Percentiles rank a stretch among this genome's conserved stretches.
These are phyloP conservation scores for Populus deltoides DNA, from an alignment of 345 rosid genomes.

Conservation along the genomic window DNA sequence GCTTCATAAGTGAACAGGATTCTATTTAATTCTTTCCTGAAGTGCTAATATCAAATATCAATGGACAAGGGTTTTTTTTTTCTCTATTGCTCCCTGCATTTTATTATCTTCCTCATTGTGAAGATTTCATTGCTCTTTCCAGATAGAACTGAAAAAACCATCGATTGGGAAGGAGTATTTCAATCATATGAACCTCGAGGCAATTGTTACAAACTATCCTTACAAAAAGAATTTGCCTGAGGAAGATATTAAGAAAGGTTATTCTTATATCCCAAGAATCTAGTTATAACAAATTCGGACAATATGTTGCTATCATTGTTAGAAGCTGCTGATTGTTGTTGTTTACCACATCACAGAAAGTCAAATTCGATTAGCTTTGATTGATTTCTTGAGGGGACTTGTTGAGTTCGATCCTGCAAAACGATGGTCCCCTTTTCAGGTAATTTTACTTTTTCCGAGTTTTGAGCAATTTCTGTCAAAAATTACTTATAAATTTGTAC, in stretches of 20 bases:
- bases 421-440: slow-evolving; percentile 99
- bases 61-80: neutral
- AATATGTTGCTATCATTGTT: slow-evolving; percentile 12
- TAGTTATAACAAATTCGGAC: neutral
- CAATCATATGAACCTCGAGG: slow-evolving; percentile 85
- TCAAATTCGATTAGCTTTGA: slow-evolving; percentile 79
- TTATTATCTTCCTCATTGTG: slow-evolving; percentile 13
- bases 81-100: neutral
- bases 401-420: slow-evolving; percentile 98
- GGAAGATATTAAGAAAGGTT: slow-evolving; percentile 83
- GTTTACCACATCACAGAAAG: slow-evolving; percentile 52
- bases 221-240: slow-evolving; percentile 70
- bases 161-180: slow-evolving; percentile 93
- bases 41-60: neutral
- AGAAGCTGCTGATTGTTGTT: slow-evolving; percentile 21
- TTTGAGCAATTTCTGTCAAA: slow-evolving; percentile 5
- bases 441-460: slow-evolving; percentile 26
- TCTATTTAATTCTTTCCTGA: neutral
- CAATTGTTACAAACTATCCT: slow-evolving; percentile 80
- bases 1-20: neutral
- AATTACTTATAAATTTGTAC: neutral
- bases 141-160: slow-evolving; percentile 93
- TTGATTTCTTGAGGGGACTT: slow-evolving; percentile 97
- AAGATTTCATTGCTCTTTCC: slow-evolving; percentile 27
- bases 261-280: slow-evolving; percentile 17